Percentiles rank a stretch among this genome's conserved stretches.
These are phyloP conservation scores for Datura wrightii DNA, from an alignment of 257 asterid species.

Conservation along the genomic window DNA sequence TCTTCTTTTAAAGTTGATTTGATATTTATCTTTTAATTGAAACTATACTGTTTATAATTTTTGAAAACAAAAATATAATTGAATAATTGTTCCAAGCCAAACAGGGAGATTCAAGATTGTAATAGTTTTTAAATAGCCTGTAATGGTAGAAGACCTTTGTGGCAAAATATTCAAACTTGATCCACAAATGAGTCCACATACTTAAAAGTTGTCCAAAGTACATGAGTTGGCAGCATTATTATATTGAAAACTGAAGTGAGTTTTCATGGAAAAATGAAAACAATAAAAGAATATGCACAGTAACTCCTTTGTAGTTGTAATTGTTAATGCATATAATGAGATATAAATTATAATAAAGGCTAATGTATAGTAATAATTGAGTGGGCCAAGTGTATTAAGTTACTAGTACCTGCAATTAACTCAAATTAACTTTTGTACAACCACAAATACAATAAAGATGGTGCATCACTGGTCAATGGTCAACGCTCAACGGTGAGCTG, in stretches of 20 bases:
- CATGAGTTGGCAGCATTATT: slow-evolving; percentile 20
- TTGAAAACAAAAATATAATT: no score
- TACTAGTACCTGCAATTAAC: not conserved
- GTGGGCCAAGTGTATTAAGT: not conserved
- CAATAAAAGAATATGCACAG: not conserved
- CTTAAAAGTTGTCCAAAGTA: not conserved
- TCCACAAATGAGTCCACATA: not conserved
- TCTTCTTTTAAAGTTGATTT: no score
- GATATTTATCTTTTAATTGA: no score
- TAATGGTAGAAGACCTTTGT: not conserved
- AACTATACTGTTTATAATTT: no score
- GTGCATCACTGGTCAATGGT: not conserved
- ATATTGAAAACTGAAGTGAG: not conserved
- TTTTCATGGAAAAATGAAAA: slow-evolving; percentile 21
- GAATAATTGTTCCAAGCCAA: no score
- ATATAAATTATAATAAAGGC: slow-evolving; percentile 7
- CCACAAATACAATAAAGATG: not conserved
- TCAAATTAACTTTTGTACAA: not conserved
- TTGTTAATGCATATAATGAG: not conserved
- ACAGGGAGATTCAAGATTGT: no score
- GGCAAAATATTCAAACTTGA: slow-evolving; percentile 20
- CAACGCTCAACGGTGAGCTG: not conserved
- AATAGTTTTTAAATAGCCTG: not conserved
- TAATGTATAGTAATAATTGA: not conserved
- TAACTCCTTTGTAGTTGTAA: not conserved